phyloP scores from a whole-genome alignment of 768 basidiomycete genomes.

The Glaciozyma martinii region DNA sequence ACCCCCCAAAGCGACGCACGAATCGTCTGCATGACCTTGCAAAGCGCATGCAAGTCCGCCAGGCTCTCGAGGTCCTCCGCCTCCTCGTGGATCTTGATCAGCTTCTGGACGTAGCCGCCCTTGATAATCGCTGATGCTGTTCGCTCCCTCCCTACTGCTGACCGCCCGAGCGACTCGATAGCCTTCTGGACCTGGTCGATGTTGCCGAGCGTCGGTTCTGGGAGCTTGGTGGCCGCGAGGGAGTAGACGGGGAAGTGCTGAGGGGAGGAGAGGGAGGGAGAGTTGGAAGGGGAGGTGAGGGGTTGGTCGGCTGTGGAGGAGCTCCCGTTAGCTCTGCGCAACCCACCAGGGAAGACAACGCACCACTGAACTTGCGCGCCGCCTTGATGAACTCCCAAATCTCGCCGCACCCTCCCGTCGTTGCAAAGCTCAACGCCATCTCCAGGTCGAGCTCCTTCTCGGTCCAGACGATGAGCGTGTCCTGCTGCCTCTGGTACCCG shows the following conservation, averaged over 20 bases:
- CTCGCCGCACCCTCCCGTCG: slow-evolving; percentile 86
- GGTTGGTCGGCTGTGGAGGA: slow-evolving; percentile 15
- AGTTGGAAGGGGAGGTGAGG: slow-evolving; percentile 17
- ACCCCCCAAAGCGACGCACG: slow-evolving; percentile 48
- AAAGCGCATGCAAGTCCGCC: slow-evolving; percentile 80
- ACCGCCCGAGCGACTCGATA: slow-evolving; percentile 56
- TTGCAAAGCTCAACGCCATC: slow-evolving; percentile 94
- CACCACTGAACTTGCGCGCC: slow-evolving; percentile 11
- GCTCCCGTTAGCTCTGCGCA: slow-evolving; percentile 41
- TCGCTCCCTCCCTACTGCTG: slow-evolving; percentile 23
- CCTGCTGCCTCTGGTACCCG: slow-evolving; percentile 45
- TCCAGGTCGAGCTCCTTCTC: slow-evolving; percentile 80
- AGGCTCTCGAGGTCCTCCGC: slow-evolving; percentile 91
- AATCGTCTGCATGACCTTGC: slow-evolving; percentile 87
- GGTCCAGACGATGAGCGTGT: slow-evolving; percentile 98
- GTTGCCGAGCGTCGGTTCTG: slow-evolving; percentile 64
- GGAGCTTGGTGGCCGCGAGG: slow-evolving; percentile 45
- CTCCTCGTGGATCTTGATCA: slow-evolving; percentile 72
- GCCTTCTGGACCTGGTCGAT: slow-evolving; percentile 69
- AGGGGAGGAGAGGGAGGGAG: slow-evolving; percentile 17
- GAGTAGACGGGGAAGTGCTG: background rate
- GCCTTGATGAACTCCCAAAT: slow-evolving; percentile 85
- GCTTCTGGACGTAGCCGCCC: slow-evolving; percentile 76
- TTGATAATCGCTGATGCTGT: slow-evolving; percentile 17
- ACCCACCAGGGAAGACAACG: slow-evolving; percentile 41